Evolutionary conservation across 768 basidiomycete species (phyloP).

Genomic region (Leucocoprinus sp.): DNA sequence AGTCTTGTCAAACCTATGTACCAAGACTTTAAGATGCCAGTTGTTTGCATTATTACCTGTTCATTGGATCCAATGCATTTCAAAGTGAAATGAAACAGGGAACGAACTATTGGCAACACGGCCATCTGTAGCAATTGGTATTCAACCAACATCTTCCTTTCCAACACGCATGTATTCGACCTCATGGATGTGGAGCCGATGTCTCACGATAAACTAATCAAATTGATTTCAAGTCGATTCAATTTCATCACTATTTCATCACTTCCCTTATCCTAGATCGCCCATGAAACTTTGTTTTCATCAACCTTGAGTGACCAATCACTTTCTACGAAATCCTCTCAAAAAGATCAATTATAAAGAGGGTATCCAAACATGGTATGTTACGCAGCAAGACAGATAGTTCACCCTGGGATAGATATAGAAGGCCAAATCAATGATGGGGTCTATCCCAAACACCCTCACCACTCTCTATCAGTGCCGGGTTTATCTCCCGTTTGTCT

Average conservation of each 20-base stretch:
- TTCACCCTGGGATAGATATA: not conserved
- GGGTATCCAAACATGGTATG: conserved; percentile 9
- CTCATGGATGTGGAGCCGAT: conserved; percentile 31
- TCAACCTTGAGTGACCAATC: conserved; percentile 7
- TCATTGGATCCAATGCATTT: too few species aligned
- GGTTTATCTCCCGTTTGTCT: conserved; percentile 71
- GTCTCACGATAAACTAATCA: conserved; percentile 16
- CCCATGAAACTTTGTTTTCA: conserved; percentile 1
- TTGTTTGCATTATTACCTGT: too few species aligned
- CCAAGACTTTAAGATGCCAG: too few species aligned
- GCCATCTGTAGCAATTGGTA: conserved; percentile 1
- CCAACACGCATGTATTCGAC: conserved; percentile 15
- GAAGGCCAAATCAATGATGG: not conserved
- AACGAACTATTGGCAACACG: conserved; percentile 2
- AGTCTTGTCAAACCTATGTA: conserved; percentile 19
- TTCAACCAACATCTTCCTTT: conserved; percentile 10
- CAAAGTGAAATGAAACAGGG: conserved; percentile 1
- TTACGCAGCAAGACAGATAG: conserved; percentile 7
- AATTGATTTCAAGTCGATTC: conserved; percentile 16
- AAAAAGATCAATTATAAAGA: not conserved
- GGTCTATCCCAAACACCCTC: conserved; percentile 10
- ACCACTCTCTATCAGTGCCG: conserved; percentile 33
- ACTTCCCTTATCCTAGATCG: conserved; percentile 6
- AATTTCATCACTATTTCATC: conserved; percentile 10
- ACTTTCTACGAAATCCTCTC: not conserved